phyloP scores from a whole-genome alignment of 305 asterid species.

The Caryopteris hybrid region DNA sequence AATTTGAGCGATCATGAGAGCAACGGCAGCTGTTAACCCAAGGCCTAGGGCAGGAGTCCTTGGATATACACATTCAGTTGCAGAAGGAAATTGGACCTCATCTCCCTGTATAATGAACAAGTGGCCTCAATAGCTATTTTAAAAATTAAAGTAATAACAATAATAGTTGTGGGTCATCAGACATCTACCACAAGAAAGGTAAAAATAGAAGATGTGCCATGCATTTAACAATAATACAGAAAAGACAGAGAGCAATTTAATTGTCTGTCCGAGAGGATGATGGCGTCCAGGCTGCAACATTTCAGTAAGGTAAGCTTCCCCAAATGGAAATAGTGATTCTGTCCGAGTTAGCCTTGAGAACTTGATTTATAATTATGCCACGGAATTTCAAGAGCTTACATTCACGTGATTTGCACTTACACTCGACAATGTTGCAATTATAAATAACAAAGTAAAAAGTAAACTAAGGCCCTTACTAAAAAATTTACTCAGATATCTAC shows the following conservation, averaged over 20 bases:
- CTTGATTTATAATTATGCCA: background rate
- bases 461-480: background rate
- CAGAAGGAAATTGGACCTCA: conserved; percentile 52
- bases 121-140: background rate
- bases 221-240: background rate
- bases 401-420: no score
- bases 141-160: background rate
- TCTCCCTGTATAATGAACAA: conserved; percentile 22
- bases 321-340: no score
- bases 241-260: background rate
- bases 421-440: background rate
- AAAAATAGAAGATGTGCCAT: background rate
- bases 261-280: background rate
- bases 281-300: background rate
- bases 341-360: background rate
- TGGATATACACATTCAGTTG: conserved; percentile 67
- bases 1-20: conserved; percentile 74
- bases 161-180: background rate
- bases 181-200: background rate
- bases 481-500: background rate
- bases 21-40: conserved; percentile 63
- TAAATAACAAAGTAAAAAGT: background rate
- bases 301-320: no score
- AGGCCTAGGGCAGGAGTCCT: conserved; percentile 77
- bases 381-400: background rate